phyloP scores from a whole-genome alignment of 257 asterid species.

The Primulina eburnea region DNA sequence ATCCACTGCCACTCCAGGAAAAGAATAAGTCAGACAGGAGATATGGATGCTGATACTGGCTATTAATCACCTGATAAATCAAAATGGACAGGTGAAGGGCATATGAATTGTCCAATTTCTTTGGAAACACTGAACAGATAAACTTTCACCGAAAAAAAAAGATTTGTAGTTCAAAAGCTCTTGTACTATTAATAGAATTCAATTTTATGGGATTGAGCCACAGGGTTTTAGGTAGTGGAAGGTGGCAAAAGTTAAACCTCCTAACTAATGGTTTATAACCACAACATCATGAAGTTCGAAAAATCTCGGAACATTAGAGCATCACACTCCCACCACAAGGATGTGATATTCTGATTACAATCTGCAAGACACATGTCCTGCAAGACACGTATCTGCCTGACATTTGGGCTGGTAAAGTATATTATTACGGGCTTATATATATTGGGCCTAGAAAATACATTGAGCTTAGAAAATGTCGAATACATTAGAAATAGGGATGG shows the following conservation, averaged over 20 bases:
- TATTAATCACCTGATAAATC: neutral
- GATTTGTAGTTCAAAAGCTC: too few relatives aligned
- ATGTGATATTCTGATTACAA: too few relatives aligned
- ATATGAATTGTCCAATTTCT: neutral
- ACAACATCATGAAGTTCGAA: neutral
- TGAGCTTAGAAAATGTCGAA: neutral
- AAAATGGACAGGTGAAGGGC: neutral
- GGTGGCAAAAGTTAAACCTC: neutral
- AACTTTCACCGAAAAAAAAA: neutral
- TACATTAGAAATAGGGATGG: neutral
- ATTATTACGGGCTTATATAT: neutral
- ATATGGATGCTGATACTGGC: slow-evolving; percentile 4
- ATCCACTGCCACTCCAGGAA: too few relatives aligned
- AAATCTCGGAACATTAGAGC: neutral
- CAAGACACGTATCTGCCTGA: too few relatives aligned
- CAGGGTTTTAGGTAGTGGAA: neutral
- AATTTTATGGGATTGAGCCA: neutral
- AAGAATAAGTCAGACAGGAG: neutral
- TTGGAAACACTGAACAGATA: neutral
- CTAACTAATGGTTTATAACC: neutral
- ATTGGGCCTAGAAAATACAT: neutral
- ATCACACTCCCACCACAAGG: neutral
- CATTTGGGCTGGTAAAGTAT: neutral
- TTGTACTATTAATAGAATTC: neutral
- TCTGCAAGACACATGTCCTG: too few relatives aligned